Base-by-base conservation (phyloP, 768 basidiomycete species). In the Podaxis sp. region DNA sequence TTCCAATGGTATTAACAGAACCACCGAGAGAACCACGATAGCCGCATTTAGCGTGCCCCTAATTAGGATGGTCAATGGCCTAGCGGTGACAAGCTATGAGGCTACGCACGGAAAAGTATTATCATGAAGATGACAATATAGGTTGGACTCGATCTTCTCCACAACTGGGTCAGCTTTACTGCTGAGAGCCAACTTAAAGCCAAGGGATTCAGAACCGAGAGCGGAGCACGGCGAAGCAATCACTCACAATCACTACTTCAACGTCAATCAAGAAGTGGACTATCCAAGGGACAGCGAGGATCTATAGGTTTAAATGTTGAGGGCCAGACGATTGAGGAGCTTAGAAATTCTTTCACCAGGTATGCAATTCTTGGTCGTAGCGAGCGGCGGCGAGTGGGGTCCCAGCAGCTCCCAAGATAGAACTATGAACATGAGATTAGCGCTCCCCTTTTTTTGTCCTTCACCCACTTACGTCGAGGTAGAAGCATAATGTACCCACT, bases 171-270 rank as follows among this genome's bases (percentile, higher is more conserved):
- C 51, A 28, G 52, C 60, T 22, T 53, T 36, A 26, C 60, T 61
- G 20, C 5, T 26, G 10, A 61, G 12, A 22, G 41, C 40, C 28
- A 61, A 24, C 60, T 61, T 61, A 33, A 17, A 28, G 8, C 12
- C n/a, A 33, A 17, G 11, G 5, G 11, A 46, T 22, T 24, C 20
- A 33, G 28, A 15, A 13, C 5, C 28, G 13, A 30, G n/a, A 49
- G 4, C 26, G 11, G 5, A 22, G 17, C n/a, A 26, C 10, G n/a
- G 7, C n/a, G 26, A 36, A 24, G 13, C 46, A 52, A 37, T 28
- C n/a, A 55, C 60, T 48, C 26, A 61, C 60, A 48, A 61, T 46
- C 13, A 61, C 41, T 28, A 61, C 52, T 55, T 61, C 60, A 17
- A 55, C 15, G 24, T 55, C 60, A 12, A 55, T 55, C 7, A 53